Evolutionary conservation across 1,284 basidiomycete genomes (phyloP).

Genomic region (Melampsora medusae): DNA sequence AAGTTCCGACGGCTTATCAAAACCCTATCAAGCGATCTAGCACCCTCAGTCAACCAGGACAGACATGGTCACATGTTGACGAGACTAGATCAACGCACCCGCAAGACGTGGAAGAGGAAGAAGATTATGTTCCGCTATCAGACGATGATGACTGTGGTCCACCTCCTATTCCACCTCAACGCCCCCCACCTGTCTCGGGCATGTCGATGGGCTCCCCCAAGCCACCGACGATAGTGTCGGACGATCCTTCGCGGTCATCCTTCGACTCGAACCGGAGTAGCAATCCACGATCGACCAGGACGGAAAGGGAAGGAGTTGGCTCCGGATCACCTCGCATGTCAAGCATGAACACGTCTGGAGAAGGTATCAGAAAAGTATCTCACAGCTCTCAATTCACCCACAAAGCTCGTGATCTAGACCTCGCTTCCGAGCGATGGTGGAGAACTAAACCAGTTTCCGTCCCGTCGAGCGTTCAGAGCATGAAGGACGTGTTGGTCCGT

Average conservation of each 20-base stretch:
- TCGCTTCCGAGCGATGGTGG: conserved; percentile 42
- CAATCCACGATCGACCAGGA: not conserved
- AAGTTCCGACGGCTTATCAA: conserved; percentile 26
- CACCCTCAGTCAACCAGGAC: conserved; percentile 10
- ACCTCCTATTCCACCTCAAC: conserved; percentile 8
- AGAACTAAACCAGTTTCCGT: conserved; percentile 17
- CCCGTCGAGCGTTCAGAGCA: conserved; percentile 18
- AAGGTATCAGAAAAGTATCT: conserved; percentile 4
- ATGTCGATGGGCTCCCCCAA: not conserved
- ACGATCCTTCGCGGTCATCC: not conserved
- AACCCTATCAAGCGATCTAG: conserved; percentile 22
- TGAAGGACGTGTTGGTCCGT: conserved; percentile 26
- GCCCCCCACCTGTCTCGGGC: not conserved
- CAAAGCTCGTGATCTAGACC: conserved; percentile 41
- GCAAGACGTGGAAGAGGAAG: not conserved
- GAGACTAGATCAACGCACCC: not conserved
- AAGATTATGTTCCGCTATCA: not conserved
- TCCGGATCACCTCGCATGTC: not conserved
- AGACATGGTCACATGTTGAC: conserved; percentile 12
- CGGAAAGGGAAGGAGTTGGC: not conserved
- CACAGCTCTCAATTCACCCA: conserved; percentile 8
- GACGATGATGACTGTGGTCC: not conserved
- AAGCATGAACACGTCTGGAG: not conserved
- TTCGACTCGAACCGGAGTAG: not conserved
- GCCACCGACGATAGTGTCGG: not conserved